Conservation (phyloP, 257 asterid genomes). For the Leptodermis oblonga region DNA sequence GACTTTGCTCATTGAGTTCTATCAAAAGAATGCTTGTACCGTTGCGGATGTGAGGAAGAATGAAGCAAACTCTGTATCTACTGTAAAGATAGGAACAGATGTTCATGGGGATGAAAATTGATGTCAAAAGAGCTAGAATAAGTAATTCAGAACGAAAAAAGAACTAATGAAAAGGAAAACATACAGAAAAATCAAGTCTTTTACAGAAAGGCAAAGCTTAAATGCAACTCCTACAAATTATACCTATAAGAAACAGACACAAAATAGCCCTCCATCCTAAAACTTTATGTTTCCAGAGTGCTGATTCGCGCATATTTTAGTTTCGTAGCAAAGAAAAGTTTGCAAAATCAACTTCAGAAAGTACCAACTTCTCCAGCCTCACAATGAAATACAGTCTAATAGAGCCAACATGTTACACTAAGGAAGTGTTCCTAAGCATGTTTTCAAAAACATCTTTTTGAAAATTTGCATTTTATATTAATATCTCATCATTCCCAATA, state of each 20-base stretch:
- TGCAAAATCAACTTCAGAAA: background rate
- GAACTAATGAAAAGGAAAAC: background rate
- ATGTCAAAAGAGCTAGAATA: background rate
- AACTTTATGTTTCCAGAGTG: background rate
- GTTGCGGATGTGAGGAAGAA: background rate
- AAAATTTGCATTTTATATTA: too few species aligned
- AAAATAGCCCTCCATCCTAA: background rate
- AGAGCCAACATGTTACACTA: background rate
- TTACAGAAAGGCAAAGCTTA: background rate
- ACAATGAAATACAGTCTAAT: too few species aligned
- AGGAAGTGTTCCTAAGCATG: too few species aligned
- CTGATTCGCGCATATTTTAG: background rate
- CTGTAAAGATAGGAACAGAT: background rate
- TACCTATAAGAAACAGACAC: background rate
- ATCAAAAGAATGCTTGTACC: slow-evolving; percentile 9
- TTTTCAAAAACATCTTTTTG: too few species aligned
- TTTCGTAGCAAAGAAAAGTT: background rate
- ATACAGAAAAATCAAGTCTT: background rate
- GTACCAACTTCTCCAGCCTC: background rate
- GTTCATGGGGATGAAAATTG: slow-evolving; percentile 9
- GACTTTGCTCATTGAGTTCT: slow-evolving; percentile 55
- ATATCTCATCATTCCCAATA: too few species aligned
- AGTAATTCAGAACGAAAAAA: slow-evolving; percentile 4
- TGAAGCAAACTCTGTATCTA: background rate
- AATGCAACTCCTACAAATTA: background rate